Conservation (phyloP, 2,329 filamentous ascomycete genomes). For the Fusarium subglutinans region DNA sequence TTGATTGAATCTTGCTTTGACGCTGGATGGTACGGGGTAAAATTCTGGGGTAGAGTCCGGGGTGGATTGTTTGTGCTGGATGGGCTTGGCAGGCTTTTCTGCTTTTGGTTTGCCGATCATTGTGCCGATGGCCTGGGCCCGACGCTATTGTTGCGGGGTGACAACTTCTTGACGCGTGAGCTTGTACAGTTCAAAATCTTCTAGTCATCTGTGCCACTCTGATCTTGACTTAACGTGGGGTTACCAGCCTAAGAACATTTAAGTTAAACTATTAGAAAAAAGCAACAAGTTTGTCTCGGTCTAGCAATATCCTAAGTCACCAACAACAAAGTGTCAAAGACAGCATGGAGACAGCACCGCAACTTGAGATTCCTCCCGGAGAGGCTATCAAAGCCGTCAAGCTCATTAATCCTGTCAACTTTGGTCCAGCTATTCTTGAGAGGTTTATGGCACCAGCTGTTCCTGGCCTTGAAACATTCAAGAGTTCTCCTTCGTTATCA, state of each 20-base stretch:
- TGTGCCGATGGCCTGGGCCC: not conserved
- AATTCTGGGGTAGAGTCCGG: not conserved
- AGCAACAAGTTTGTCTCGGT: not conserved
- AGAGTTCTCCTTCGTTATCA: constrained; percentile 42
- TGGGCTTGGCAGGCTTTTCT: constrained; percentile 9
- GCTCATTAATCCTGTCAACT: constrained; percentile 52
- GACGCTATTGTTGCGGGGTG: not conserved
- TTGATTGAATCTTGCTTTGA: not conserved
- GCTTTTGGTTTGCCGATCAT: not conserved
- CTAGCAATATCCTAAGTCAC: not conserved
- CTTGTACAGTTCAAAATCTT: not conserved
- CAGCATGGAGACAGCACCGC: not conserved
- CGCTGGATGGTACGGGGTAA: not conserved
- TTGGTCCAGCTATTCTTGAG: constrained; percentile 50
- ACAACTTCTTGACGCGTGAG: not conserved
- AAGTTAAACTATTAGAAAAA: not conserved
- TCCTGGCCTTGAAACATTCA: constrained; percentile 47
- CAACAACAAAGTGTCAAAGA: not conserved
- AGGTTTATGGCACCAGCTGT: constrained; percentile 52
- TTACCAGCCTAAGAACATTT: not conserved
- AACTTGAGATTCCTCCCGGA: constrained; percentile 15
- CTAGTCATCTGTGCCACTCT: not conserved
- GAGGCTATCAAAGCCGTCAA: constrained; percentile 36
- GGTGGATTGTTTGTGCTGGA: not conserved
- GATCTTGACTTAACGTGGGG: not conserved